Conservation (phyloP, 2,329 filamentous ascomycete genomes). For the Pseudocercospora musae region DNA sequence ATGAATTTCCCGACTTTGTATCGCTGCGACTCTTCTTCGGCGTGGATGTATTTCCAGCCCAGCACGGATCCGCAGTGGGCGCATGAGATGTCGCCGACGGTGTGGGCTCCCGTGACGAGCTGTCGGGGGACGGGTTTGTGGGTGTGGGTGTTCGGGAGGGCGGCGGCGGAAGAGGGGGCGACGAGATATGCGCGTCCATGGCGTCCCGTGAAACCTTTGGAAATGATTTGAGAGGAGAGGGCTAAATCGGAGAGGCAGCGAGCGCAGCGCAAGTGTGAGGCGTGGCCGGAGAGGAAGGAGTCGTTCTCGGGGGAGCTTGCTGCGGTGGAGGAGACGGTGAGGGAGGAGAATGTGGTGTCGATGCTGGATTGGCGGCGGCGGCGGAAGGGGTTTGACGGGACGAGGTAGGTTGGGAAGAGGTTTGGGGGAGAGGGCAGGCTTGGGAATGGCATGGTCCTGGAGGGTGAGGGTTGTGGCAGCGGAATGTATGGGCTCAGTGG, state of each 20-base stretch:
- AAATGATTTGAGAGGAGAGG: constrained; percentile 58
- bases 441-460: constrained; percentile 26
- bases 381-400: constrained; percentile 49
- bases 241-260: constrained; percentile 59
- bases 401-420: constrained; percentile 52
- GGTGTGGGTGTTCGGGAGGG: constrained; percentile 57
- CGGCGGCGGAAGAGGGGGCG: constrained; percentile 30
- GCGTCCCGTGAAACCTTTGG: constrained; percentile 63
- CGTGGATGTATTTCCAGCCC: constrained; percentile 64
- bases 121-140: constrained; percentile 57
- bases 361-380: constrained; percentile 41
- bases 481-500: not conserved
- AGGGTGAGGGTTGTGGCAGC: not conserved
- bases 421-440: constrained; percentile 34
- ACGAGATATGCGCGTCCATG: constrained; percentile 64
- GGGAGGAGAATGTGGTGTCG: constrained; percentile 36
- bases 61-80: constrained; percentile 54
- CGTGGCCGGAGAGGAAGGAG: constrained; percentile 46
- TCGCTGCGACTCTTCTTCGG: constrained; percentile 58
- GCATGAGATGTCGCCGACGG: constrained; percentile 59
- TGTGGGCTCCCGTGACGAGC: constrained; percentile 61
- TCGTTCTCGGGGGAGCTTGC: constrained; percentile 23
- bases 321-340: constrained; percentile 29
- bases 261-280: constrained; percentile 57
- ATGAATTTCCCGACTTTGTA: constrained; percentile 69